These are phyloP conservation scores for Cytospora schulzeri DNA, from an alignment of 2,329 filamentous ascomycete genomes.

Conservation along the genomic window DNA sequence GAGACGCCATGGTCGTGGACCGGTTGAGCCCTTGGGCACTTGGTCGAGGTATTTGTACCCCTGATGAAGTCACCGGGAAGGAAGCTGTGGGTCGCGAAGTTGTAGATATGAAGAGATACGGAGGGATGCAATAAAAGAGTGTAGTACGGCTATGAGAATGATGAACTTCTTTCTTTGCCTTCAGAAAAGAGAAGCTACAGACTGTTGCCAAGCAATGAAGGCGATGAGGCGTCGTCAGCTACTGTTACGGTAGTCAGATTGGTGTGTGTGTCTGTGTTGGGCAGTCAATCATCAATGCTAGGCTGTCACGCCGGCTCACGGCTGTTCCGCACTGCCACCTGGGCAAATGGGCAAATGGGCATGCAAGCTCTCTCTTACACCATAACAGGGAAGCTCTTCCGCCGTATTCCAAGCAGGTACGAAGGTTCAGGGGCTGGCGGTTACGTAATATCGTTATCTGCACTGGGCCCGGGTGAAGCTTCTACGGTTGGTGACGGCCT, in stretches of 20 bases:
- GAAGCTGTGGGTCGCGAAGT: background rate
- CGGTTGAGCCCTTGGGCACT: background rate
- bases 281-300: background rate
- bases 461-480: conserved; percentile 3
- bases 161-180: background rate
- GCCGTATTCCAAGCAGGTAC: background rate
- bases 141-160: background rate
- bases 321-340: background rate
- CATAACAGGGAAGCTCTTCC: background rate
- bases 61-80: background rate
- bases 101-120: background rate
- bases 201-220: background rate
- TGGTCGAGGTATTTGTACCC: conserved; percentile 2
- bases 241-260: background rate
- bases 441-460: background rate
- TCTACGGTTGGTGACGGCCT: conserved; percentile 5
- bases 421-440: background rate
- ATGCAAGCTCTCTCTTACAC: background rate
- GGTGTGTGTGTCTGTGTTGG: background rate
- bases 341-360: background rate
- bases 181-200: background rate
- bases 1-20: conserved; percentile 36
- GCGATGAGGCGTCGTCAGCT: conserved; percentile 1
- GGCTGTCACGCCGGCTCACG: background rate
- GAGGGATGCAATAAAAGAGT: background rate